Conservation (phyloP, 2,329 filamentous ascomycete species). For the Monilinia fructicola region DNA sequence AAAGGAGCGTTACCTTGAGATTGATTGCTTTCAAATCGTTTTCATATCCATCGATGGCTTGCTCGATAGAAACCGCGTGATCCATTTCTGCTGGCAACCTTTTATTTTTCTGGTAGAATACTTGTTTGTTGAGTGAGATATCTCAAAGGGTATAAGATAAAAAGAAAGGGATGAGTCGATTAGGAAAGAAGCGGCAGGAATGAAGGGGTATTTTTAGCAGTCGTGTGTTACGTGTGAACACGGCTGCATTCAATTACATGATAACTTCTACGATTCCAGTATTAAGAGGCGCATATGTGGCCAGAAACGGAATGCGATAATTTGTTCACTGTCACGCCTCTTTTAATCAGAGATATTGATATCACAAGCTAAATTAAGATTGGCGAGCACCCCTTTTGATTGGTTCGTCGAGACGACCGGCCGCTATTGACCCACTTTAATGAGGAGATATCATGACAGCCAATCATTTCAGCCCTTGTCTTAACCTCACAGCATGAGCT, state of each 20-base stretch:
- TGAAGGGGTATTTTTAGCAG: not conserved
- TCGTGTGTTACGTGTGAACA: not conserved
- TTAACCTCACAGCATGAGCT: slow-evolving; percentile 14
- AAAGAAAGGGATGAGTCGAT: not conserved
- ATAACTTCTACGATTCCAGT: not conserved
- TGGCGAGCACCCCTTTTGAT: slow-evolving; percentile 2
- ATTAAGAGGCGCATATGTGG: not conserved
- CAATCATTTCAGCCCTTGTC: not conserved
- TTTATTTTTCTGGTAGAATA: not conserved
- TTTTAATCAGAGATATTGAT: not conserved
- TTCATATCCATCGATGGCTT: slow-evolving; percentile 19
- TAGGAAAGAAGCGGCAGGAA: not conserved
- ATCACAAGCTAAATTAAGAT: not conserved
- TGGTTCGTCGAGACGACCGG: slow-evolving; percentile 15
- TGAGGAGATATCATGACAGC: not conserved
- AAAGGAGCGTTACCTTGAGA: slow-evolving; percentile 10
- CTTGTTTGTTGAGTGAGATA: not conserved
- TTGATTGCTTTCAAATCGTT: slow-evolving; percentile 25
- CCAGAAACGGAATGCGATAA: not conserved
- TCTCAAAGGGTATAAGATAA: not conserved
- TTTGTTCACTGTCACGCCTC: not conserved
- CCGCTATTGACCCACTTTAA: not conserved
- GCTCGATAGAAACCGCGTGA: not conserved
- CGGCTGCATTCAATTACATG: not conserved
- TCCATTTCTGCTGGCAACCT: not conserved